A percentile compares a stretch with the other conserved stretches of the same genome.
Conservation (phyloP, 2,329 filamentous ascomycete species). For the Colletotrichum australisinense region DNA sequence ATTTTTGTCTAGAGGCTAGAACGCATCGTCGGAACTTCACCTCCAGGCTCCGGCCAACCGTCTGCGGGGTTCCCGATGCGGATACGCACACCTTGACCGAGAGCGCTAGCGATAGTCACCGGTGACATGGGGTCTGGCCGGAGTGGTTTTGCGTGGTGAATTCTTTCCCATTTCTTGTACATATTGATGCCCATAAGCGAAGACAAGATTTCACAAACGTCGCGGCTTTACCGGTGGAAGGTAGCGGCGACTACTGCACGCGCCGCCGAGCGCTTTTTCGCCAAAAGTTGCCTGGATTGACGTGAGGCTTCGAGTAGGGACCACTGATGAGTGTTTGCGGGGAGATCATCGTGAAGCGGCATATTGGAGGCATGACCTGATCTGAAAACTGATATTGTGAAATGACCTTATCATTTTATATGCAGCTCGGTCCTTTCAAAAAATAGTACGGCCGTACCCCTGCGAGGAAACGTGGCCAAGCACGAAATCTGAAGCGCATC, state of each 20-base stretch:
- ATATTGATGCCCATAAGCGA: background rate
- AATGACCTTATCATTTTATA: background rate
- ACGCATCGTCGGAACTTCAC: background rate
- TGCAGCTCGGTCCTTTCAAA: slow-evolving; percentile 21
- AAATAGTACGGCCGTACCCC: background rate
- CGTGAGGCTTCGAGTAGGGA: background rate
- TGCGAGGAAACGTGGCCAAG: background rate
- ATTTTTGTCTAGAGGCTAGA: slow-evolving; percentile 37
- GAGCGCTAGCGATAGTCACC: background rate
- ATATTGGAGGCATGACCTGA: background rate
- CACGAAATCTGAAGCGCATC: background rate
- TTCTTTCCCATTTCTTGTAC: background rate
- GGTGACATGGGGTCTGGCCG: background rate
- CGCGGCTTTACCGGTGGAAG: background rate
- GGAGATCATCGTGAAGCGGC: background rate
- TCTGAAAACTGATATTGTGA: slow-evolving; percentile 24
- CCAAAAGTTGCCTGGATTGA: background rate
- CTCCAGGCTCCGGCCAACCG: background rate
- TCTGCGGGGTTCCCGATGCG: slow-evolving; percentile 6
- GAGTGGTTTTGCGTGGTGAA: background rate
- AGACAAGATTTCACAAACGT: background rate
- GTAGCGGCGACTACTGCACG: background rate
- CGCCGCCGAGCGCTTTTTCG: background rate
- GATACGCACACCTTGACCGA: slow-evolving; percentile 10
- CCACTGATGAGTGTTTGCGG: background rate